Base-by-base conservation (phyloP, 305 asterid genomes). In the Fraxinus angustifolia region DNA sequence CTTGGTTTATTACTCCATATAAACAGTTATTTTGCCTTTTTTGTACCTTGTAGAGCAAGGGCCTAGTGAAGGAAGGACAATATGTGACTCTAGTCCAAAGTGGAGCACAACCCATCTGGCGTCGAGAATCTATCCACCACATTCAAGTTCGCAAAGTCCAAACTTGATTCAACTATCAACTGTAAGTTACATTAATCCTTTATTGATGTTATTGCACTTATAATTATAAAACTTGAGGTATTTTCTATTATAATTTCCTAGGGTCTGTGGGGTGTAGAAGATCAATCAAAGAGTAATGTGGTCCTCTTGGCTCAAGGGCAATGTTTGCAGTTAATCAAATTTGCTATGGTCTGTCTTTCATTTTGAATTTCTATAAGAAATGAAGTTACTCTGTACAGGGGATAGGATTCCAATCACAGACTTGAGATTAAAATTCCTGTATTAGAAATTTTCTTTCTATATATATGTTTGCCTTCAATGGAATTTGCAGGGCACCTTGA, bases 61-160 rank as follows among this genome's bases (percentile, higher is more conserved):
- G 90, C 78, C 85, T 92, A 83, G 89, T 94, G 87, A 82, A 79
- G 79, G 93, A 90, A 84, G 99, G 96, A 31, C 97, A 95, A 83
- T 86, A 71, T 76, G 97, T 94, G 65, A 95, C 99, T 48, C 96
- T 95, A 53, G 99, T 94, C 75, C 99, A 95, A 89, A 95, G 99
- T 77, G 99, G 98, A 81, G 95, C 97, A 10, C 98, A 94, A 84
- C 97, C 99, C 82, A 95, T 95, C 85, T 95, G 99, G 99, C 99
- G 97, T 26, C 86, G 89, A 72, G 93, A 93, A 81, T 93, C 97
- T 30, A 89, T 90, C 28, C 98, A 93, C 85, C 98, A 92, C 83
- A 93, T 93, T 83, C 97, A 92, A 90, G 97, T 91, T 71, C 98
- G 98, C 79, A 83, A 88, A 87, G 89, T 92, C 76, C 88, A 84